Evolutionary conservation across 768 basidiomycete species (phyloP).

Genomic region (Hemileccinum rubropunctum): DNA sequence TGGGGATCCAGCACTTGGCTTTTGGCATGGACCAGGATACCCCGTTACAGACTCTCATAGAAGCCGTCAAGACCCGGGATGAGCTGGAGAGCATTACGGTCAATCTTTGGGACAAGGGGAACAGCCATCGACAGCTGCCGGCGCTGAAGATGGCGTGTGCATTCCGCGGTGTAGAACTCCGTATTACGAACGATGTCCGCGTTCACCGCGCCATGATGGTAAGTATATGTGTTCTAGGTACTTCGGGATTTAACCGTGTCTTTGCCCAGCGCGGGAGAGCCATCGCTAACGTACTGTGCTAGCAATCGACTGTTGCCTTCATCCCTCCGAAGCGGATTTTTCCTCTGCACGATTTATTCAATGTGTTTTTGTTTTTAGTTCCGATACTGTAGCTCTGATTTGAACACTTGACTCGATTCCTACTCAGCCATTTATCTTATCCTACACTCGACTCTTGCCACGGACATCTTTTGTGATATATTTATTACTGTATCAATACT

Average conservation of each 20-base stretch:
- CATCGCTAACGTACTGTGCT: constrained; percentile 13
- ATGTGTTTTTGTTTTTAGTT: constrained; percentile 8
- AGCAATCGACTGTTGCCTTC: constrained; percentile 4
- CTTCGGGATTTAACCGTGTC: constrained; percentile 13
- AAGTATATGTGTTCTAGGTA: constrained; percentile 26
- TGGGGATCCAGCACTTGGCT: constrained; percentile 52
- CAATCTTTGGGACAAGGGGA: constrained; percentile 52
- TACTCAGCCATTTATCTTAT: neutral
- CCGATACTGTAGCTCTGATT: constrained; percentile 17
- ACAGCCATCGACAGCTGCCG: constrained; percentile 47
- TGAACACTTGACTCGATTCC: neutral
- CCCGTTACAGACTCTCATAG: constrained; percentile 51
- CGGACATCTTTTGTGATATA: neutral
- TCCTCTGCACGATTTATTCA: neutral
- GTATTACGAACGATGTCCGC: constrained; percentile 48
- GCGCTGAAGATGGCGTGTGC: constrained; percentile 65
- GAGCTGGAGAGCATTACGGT: constrained; percentile 50
- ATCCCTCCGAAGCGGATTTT: too few relatives aligned
- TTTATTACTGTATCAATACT: constrained; percentile 2
- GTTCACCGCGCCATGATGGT: constrained; percentile 53
- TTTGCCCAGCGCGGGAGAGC: constrained; percentile 21
- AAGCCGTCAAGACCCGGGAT: constrained; percentile 46
- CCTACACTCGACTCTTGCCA: neutral
- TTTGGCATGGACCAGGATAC: constrained; percentile 60
- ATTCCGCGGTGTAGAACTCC: constrained; percentile 54